Evolutionary conservation across 2,329 filamentous ascomycete species (phyloP), one percentile per base, ranked within the genome.

Genomic region (Penicillium sclerotigenum): DNA sequence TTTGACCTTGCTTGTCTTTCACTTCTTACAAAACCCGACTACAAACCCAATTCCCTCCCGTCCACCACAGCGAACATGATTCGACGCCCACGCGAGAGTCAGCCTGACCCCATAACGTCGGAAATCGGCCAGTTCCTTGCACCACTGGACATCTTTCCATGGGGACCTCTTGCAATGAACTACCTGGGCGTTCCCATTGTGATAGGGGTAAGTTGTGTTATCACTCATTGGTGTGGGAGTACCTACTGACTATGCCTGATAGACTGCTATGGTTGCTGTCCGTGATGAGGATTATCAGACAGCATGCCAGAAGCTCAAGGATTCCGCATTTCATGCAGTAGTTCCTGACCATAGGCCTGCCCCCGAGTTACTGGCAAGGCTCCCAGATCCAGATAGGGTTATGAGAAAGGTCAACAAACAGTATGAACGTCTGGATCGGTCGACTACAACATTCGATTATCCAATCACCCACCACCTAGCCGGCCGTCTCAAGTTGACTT

Each of bases 181-280:
- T 46, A 46, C 42, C 22, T 46, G 8, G 42, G 42, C 4, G 42
- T 46, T 22, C 42, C 42, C 2, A 45, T 45, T 29, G 41, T 45
- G 0, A 0, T 29, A 20, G 41, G 41, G 2, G 41, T 43, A 43
- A 28, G 42, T 29, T 45, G 11, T 0, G 7, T 16, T 20, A 31
- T 20, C 10, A 10, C 11, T 28, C 5, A 28, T 29, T 26, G 16
- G 4, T 7, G 13, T 28, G 28, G 8, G 1, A 18, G 9, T 5
- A 3, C 9, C 24, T 13, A 9, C 11, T 29, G 5, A 45, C 13
- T 0, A 29, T 5, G 0, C 8, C 3, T 3, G 16, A 16, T 1
- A 31, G 28, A 31, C 1, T 31, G 42, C 42, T 16, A 46, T 46
- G 42, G 1, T 46, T 0, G 26, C 28, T 2, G n/a, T 46, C 4